A percentile compares a stretch with the other conserved stretches of the same genome.
These are phyloP conservation scores for Fusarium mexicanum DNA, from an alignment of 2,329 filamentous ascomycete species.

Conservation along the genomic window DNA sequence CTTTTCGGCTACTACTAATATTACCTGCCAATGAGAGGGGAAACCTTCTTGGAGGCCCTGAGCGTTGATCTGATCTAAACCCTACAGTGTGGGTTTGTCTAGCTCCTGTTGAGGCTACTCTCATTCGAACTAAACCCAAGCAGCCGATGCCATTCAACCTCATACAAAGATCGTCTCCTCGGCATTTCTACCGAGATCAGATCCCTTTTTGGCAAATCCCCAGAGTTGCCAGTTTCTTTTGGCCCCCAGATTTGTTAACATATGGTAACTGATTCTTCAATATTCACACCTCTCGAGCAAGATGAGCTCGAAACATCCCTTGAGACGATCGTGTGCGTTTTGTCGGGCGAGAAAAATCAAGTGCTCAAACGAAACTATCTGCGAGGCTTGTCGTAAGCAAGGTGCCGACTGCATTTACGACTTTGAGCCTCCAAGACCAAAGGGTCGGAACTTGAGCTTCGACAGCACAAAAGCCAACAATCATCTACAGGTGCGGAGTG, in stretches of 20 bases:
- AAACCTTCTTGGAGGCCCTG: slow-evolving; percentile 1
- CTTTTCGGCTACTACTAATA: slow-evolving; percentile 30
- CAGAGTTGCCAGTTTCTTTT: neutral
- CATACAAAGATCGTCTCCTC: slow-evolving; percentile 23
- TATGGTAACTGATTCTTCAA: slow-evolving; percentile 10
- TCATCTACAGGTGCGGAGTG: slow-evolving; percentile 22
- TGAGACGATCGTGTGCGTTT: slow-evolving; percentile 50
- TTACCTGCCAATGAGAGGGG: slow-evolving; percentile 31
- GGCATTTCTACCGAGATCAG: slow-evolving; percentile 1
- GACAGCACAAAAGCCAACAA: slow-evolving; percentile 37
- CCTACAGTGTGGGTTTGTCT: slow-evolving; percentile 37
- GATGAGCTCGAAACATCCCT: slow-evolving; percentile 47
- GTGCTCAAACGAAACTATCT: slow-evolving; percentile 51
- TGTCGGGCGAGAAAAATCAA: slow-evolving; percentile 53
- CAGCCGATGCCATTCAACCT: slow-evolving; percentile 26
- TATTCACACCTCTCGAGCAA: slow-evolving; percentile 7
- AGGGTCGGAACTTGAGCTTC: slow-evolving; percentile 42
- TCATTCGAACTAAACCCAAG: slow-evolving; percentile 20
- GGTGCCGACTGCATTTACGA: slow-evolving; percentile 52
- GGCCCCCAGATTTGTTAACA: neutral
- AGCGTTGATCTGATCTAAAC: slow-evolving; percentile 7
- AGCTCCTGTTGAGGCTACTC: slow-evolving; percentile 24
- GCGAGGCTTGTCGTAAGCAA: slow-evolving; percentile 50
- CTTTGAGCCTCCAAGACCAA: slow-evolving; percentile 47
- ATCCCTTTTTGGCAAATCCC: neutral